Evolutionary conservation across 179 eudicot species (phyloP).

Genomic region (Spergularia azorica): DNA sequence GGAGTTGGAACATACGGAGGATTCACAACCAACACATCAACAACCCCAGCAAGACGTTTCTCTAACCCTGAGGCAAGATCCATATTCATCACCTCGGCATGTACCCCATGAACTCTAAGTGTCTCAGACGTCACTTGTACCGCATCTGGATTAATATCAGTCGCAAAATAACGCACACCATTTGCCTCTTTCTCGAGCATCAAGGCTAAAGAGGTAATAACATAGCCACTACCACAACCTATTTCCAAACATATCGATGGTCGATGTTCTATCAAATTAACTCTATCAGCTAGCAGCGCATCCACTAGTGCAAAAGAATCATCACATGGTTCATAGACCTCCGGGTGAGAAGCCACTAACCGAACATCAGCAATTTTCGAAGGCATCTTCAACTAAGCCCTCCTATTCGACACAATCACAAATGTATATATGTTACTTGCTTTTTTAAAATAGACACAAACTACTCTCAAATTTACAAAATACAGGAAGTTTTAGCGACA

Average conservation of each 20-base stretch:
- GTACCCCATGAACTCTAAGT: slow-evolving; percentile 70
- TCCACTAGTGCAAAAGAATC: slow-evolving; percentile 92
- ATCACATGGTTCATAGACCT: slow-evolving; percentile 94
- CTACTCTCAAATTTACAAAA: background rate
- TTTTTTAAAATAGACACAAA: background rate
- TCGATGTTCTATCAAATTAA: slow-evolving; percentile 51
- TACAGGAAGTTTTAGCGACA: background rate
- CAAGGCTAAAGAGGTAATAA: slow-evolving; percentile 82
- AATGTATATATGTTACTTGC: background rate
- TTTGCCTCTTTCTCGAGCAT: slow-evolving; percentile 53
- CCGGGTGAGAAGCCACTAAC: slow-evolving; percentile 76
- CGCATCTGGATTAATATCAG: slow-evolving; percentile 81
- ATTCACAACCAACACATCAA: slow-evolving; percentile 85
- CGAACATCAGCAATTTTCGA: slow-evolving; percentile 66
- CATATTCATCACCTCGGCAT: slow-evolving; percentile 72
- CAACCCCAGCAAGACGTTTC: slow-evolving; percentile 52
- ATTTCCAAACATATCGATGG: slow-evolving; percentile 81
- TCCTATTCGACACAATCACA: slow-evolving; percentile 17
- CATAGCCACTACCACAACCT: slow-evolving; percentile 94
- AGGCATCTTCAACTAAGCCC: slow-evolving; percentile 41
- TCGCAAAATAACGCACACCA: slow-evolving; percentile 65
- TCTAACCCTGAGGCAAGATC: slow-evolving; percentile 74
- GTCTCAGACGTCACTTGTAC: slow-evolving; percentile 58
- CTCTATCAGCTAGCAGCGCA: slow-evolving; percentile 78
- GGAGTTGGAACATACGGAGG: slow-evolving; percentile 99